Conservation (phyloP, 140 eudicot genomes). For the Senecio squalidus region DNA sequence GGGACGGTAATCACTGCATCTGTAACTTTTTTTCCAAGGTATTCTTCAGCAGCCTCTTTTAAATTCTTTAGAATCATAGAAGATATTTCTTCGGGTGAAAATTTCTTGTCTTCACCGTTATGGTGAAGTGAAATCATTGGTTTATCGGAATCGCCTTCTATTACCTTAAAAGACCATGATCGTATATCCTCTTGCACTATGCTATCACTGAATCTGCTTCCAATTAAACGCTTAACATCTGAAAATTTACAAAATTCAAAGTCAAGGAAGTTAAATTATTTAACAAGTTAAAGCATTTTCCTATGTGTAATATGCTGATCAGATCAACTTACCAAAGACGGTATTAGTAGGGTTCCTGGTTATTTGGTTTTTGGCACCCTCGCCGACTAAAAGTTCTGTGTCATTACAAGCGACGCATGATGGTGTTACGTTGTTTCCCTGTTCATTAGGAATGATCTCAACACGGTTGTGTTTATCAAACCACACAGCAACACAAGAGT, state of each 20-base stretch:
- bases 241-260: not conserved
- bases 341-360: constrained; percentile 4
- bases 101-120: not conserved
- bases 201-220: constrained; percentile 6
- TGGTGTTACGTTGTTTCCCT: constrained; percentile 4
- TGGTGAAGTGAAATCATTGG: constrained; percentile 5
- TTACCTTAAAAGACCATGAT: constrained; percentile 9
- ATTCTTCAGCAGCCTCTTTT: constrained; percentile 1
- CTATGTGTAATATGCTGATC: not conserved
- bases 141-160: not conserved
- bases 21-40: not conserved
- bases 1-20: constrained; percentile 5
- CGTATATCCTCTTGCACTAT: not conserved
- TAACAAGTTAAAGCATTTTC: not conserved
- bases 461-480: constrained; percentile 10
- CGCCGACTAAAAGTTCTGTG: constrained; percentile 1
- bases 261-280: not conserved
- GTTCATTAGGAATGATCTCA: constrained; percentile 11
- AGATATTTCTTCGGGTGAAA: constrained; percentile 4
- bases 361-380: constrained; percentile 6
- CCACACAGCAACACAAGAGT: constrained; percentile 7
- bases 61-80: constrained; percentile 1
- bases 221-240: constrained; percentile 7
- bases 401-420: not conserved
- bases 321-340: not conserved